Percentiles rank a stretch among this genome's conserved stretches.
phyloP scores from a whole-genome alignment of 1,284 basidiomycete genomes.

The Ustilago lituana region DNA sequence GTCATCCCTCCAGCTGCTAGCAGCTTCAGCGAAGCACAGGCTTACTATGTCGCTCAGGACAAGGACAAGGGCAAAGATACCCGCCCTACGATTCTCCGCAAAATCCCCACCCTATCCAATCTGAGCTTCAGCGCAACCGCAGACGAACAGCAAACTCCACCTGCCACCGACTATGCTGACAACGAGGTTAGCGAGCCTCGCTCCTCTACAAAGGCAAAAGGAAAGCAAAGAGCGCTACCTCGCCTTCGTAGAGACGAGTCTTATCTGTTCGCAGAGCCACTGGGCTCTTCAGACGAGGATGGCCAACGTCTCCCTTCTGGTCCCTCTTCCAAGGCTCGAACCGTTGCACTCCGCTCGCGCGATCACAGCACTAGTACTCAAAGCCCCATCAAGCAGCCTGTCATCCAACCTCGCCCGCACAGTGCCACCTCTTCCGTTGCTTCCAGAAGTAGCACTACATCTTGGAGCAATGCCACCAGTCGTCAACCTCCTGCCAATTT shows the following conservation, averaged over 20 bases:
- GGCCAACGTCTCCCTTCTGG: neutral
- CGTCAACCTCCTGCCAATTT: slow-evolving; percentile 20
- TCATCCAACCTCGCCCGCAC: neutral
- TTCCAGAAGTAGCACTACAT: slow-evolving; percentile 7
- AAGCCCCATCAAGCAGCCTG: slow-evolving; percentile 1
- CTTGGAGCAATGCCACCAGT: slow-evolving; percentile 1
- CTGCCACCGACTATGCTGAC: slow-evolving; percentile 20
- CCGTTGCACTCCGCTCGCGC: slow-evolving; percentile 4
- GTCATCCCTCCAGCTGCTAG: neutral
- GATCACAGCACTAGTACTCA: slow-evolving; percentile 13
- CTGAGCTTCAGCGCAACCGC: neutral
- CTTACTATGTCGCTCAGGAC: slow-evolving; percentile 10
- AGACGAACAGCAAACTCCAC: neutral
- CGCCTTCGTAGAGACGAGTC: slow-evolving; percentile 26
- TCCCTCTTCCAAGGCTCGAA: neutral
- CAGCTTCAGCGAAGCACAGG: slow-evolving; percentile 28
- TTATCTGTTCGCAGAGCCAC: slow-evolving; percentile 21
- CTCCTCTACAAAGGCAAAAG: slow-evolving; percentile 20
- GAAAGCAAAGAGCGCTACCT: slow-evolving; percentile 18
- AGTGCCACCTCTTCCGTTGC: slow-evolving; percentile 12
- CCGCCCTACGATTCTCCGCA: slow-evolving; percentile 26
- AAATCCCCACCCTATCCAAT: slow-evolving; percentile 21
- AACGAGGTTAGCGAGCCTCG: neutral
- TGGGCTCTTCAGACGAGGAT: slow-evolving; percentile 28
- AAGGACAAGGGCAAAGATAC: slow-evolving; percentile 8